Conservation (phyloP, 768 basidiomycete species). For the Kwoniella shandongensis region DNA sequence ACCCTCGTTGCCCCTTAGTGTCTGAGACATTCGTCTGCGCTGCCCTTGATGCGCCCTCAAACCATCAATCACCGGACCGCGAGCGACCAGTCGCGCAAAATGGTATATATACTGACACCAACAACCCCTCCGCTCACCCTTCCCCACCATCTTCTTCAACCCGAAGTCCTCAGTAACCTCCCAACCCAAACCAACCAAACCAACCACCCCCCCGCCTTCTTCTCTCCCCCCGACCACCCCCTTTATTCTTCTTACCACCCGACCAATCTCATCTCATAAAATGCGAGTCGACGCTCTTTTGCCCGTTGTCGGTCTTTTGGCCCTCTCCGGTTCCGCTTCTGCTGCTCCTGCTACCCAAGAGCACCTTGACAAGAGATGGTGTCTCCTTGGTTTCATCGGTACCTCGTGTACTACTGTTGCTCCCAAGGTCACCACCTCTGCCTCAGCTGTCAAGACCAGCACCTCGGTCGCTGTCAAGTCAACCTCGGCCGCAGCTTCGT, state of each 20-base stretch:
- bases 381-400: conserved; percentile 23
- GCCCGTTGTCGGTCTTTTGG: conserved; percentile 23
- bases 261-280: conserved; percentile 22
- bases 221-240: conserved; percentile 20
- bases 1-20: not conserved
- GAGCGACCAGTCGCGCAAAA: too few species aligned
- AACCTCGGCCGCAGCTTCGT: conserved; percentile 7
- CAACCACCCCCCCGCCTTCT: conserved; percentile 7
- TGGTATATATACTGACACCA: conserved; percentile 19
- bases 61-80: too few species aligned
- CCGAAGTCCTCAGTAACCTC: conserved; percentile 20
- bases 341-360: conserved; percentile 20
- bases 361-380: conserved; percentile 26
- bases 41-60: not conserved
- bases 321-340: conserved; percentile 14
- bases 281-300: conserved; percentile 27
- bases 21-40: too few species aligned
- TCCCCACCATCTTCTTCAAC: conserved; percentile 15
- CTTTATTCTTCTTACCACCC: conserved; percentile 7
- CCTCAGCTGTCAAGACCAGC: not conserved
- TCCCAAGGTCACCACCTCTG: conserved; percentile 4
- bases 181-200: conserved; percentile 6
- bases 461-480: conserved; percentile 9
- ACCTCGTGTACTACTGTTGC: conserved; percentile 11
- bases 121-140: too few species aligned